Conservation (phyloP, 192 early-diverging fungal species). For the Coemansia sp. region DNA sequence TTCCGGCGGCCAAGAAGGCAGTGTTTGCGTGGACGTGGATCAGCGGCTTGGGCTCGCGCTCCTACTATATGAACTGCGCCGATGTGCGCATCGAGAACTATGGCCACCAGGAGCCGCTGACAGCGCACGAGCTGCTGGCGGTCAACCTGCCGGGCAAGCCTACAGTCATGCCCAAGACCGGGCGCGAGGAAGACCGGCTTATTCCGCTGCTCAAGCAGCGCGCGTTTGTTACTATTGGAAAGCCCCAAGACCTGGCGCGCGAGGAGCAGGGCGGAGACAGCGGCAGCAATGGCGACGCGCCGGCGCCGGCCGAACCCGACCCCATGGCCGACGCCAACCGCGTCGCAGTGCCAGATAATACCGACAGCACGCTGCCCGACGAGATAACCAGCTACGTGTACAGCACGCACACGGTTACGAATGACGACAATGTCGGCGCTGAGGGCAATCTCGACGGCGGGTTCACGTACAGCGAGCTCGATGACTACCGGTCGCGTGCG, state of each 20-base stretch:
- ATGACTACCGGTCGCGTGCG: slow-evolving; percentile 18
- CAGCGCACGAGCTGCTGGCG: slow-evolving; percentile 45
- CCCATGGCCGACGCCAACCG: slow-evolving; percentile 25
- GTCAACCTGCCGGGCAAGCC: slow-evolving; percentile 41
- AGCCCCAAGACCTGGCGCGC: slow-evolving; percentile 17
- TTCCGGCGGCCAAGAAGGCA: slow-evolving; percentile 53
- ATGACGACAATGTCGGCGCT: slow-evolving; percentile 11
- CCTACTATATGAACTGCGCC: slow-evolving; percentile 66
- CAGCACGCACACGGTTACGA: slow-evolving; percentile 23
- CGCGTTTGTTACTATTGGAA: slow-evolving; percentile 39
- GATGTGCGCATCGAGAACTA: slow-evolving; percentile 57
- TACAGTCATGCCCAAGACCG: slow-evolving; percentile 32
- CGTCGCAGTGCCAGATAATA: neutral
- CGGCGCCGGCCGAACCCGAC: slow-evolving; percentile 12
- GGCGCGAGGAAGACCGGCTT: slow-evolving; percentile 29
- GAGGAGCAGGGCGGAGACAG: slow-evolving; percentile 3
- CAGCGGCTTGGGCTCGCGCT: slow-evolving; percentile 59
- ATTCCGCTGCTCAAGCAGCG: slow-evolving; percentile 34
- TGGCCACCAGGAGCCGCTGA: slow-evolving; percentile 39
- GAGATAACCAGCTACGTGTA: slow-evolving; percentile 41
- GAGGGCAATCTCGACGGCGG: slow-evolving; percentile 24
- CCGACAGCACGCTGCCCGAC: slow-evolving; percentile 10
- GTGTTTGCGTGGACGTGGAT: slow-evolving; percentile 65
- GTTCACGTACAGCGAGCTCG: slow-evolving; percentile 33
- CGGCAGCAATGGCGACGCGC: neutral